These are phyloP conservation scores for Spergularia bocconei DNA, from an alignment of 148 eudicot species.

Conservation along the genomic window DNA sequence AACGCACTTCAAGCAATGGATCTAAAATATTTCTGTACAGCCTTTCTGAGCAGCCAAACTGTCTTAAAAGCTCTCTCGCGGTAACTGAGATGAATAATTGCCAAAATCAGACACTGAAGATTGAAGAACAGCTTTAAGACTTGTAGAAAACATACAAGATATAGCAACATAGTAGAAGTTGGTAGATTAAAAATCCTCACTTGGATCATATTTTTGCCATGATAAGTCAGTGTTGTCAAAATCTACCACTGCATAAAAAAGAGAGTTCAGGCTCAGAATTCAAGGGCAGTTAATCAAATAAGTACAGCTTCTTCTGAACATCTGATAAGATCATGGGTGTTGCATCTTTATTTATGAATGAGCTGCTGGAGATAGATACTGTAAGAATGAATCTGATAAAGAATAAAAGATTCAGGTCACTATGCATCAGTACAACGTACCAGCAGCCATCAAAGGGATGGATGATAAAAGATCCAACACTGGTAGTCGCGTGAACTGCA, in stretches of 20 bases:
- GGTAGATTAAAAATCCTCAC: conserved; percentile 31
- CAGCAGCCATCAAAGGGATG: conserved; percentile 70
- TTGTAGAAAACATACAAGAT: background rate
- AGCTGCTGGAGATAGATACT: background rate
- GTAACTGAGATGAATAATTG: conserved; percentile 49
- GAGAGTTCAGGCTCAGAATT: background rate
- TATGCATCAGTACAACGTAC: conserved; percentile 28
- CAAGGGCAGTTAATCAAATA: background rate
- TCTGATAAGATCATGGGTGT: background rate
- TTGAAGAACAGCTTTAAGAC: background rate
- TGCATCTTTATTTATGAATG: background rate
- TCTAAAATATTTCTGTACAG: conserved; percentile 47
- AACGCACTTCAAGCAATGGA: conserved; percentile 66
- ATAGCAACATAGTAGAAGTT: background rate
- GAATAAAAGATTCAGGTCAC: conserved; percentile 2
- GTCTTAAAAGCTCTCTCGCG: conserved; percentile 77
- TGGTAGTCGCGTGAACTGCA: conserved; percentile 58
- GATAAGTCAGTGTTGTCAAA: conserved; percentile 70
- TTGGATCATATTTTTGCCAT: conserved; percentile 69
- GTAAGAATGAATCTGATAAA: background rate
- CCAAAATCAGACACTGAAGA: conserved; percentile 16
- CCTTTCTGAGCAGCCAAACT: conserved; percentile 69
- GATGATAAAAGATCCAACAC: conserved; percentile 52
- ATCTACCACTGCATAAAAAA: conserved; percentile 53
- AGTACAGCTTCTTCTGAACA: background rate